Evolutionary conservation across 345 rosid species (phyloP).

Genomic region (Populus pruinosa): DNA sequence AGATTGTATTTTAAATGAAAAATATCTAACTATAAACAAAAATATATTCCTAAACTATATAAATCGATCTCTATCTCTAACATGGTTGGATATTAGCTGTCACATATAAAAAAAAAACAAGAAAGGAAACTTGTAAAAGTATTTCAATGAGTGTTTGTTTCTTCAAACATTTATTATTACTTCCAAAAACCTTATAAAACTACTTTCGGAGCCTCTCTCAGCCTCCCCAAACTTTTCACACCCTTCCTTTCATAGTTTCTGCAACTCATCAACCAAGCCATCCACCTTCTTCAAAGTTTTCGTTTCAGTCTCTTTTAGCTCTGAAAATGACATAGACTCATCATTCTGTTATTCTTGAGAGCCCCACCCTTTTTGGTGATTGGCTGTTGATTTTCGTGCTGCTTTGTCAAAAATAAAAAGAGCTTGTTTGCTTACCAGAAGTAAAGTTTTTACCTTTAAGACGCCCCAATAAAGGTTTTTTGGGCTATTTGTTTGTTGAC

Average conservation of each 20-base stretch:
- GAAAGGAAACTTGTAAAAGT: not conserved
- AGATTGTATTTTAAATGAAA: too few species aligned
- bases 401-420: not conserved
- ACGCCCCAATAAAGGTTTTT: not conserved
- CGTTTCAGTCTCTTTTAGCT: not conserved
- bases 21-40: too few species aligned
- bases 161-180: not conserved
- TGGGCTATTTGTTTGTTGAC: conserved; percentile 1
- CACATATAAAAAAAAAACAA: not conserved
- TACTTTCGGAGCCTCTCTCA: not conserved
- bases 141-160: not conserved
- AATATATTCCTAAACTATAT: too few species aligned
- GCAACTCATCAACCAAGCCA: not conserved
- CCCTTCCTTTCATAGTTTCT: not conserved
- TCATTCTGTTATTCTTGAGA: not conserved
- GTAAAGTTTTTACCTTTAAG: not conserved
- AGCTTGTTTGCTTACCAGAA: not conserved
- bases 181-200: conserved; percentile 8
- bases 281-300: not conserved
- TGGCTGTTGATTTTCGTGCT: not conserved
- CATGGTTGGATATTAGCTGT: conserved; percentile 4
- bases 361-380: not conserved
- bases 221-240: not conserved
- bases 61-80: not conserved
- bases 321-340: not conserved